Evolutionary conservation across 352 stramenopile genomes (phyloP).

Genomic region (Phytophthora pistaciae): DNA sequence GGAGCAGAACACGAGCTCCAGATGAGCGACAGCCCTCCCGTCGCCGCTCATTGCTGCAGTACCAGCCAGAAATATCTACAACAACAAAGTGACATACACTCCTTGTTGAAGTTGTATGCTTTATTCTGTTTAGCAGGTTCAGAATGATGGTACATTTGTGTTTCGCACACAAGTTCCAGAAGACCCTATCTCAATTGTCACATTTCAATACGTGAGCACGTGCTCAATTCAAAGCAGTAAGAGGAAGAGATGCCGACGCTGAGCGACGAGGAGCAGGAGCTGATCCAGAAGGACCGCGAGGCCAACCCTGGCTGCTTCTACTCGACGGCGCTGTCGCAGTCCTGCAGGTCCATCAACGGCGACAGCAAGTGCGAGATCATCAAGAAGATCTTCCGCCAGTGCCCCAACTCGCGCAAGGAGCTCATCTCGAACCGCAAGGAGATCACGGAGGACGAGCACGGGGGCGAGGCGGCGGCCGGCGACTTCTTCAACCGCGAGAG

Average conservation of each 20-base stretch:
- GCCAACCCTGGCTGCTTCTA: constrained; percentile 85
- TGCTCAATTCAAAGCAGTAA: neutral
- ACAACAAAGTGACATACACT: constrained; percentile 19
- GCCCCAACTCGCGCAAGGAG: constrained; percentile 72
- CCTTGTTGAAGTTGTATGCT: constrained; percentile 12
- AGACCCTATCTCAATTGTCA: constrained; percentile 7
- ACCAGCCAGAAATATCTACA: neutral
- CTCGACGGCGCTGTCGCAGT: constrained; percentile 81
- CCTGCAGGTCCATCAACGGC: constrained; percentile 81
- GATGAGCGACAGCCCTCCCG: constrained; percentile 7
- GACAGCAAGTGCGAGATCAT: constrained; percentile 89
- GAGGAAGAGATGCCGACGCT: constrained; percentile 59
- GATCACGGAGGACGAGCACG: constrained; percentile 78
- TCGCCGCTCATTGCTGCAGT: constrained; percentile 2
- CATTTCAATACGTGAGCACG: constrained; percentile 13
- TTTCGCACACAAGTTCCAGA: constrained; percentile 38
- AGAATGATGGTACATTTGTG: constrained; percentile 27
- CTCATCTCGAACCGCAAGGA: constrained; percentile 84
- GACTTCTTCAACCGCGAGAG: constrained; percentile 81
- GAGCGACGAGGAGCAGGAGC: constrained; percentile 72
- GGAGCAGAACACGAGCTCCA: constrained; percentile 47
- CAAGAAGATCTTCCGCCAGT: constrained; percentile 90
- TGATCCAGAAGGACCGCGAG: constrained; percentile 80
- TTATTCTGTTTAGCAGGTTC: constrained; percentile 14
- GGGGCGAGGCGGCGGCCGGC: constrained; percentile 46